phyloP scores from a whole-genome alignment of 352 stramenopile genomes.

The Pythium phragmitis region DNA sequence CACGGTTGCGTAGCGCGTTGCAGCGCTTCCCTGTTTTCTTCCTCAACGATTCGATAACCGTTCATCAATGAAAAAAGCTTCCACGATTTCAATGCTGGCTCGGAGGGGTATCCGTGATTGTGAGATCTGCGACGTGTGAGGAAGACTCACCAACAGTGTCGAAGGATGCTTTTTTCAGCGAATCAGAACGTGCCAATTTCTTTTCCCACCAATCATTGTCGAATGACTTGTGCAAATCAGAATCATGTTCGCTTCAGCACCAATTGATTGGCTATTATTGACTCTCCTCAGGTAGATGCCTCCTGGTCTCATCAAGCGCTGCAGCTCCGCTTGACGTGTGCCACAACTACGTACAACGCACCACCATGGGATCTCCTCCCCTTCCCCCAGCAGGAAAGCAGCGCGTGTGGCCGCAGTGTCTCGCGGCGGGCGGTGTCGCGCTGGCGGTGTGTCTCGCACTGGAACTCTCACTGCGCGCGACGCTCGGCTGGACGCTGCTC shows the following conservation, averaged over 20 bases:
- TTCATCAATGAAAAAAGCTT: too few relatives aligned
- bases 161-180: neutral
- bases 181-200: neutral
- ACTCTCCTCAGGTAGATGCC: neutral
- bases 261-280: neutral
- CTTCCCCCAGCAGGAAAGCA: constrained; percentile 15
- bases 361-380: neutral
- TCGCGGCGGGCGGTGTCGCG: constrained; percentile 21
- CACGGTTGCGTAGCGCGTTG: too few relatives aligned
- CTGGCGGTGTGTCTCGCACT: constrained; percentile 17
- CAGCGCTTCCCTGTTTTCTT: too few relatives aligned
- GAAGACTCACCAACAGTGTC: neutral
- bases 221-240: neutral
- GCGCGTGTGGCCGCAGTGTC: constrained; percentile 24
- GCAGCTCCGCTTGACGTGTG: neutral
- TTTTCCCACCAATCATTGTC: neutral
- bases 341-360: neutral
- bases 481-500: constrained; percentile 25
- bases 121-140: too few relatives aligned
- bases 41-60: too few relatives aligned
- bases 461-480: constrained; percentile 5
- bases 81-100: too few relatives aligned
- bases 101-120: too few relatives aligned
- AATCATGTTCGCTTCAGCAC: neutral
- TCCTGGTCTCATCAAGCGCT: neutral